Evolutionary conservation across 257 asterid genomes (phyloP).

Genomic region (Solanum rostratum): DNA sequence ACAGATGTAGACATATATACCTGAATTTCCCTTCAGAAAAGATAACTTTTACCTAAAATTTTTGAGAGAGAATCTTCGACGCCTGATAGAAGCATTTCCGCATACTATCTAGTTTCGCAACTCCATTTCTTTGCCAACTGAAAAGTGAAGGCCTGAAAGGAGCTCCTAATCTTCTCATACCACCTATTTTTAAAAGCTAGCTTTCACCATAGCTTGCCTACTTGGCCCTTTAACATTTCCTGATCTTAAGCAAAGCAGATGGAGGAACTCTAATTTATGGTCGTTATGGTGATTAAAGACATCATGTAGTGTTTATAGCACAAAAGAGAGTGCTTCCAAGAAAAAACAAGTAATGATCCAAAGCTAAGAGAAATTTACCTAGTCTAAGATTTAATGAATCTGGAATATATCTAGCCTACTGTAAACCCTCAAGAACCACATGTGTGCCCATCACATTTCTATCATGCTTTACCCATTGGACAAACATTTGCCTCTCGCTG

Average conservation of each 20-base stretch:
- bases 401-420: not conserved
- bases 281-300: not conserved
- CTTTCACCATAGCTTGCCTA: not conserved
- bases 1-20: not conserved
- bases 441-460: not conserved
- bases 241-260: not conserved
- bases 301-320: not conserved
- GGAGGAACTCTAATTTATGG: not conserved
- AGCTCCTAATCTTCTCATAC: not conserved
- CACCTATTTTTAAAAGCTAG: not conserved
- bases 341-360: not conserved
- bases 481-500: not conserved
- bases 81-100: not conserved
- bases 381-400: not conserved
- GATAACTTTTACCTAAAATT: not conserved
- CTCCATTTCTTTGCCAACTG: not conserved
- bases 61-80: not conserved
- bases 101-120: not conserved
- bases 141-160: not conserved
- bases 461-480: not conserved
- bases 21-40: not conserved
- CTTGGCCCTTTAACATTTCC: not conserved
- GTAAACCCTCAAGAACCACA: not conserved
- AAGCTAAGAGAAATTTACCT: not conserved
- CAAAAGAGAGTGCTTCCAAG: not conserved